These are phyloP conservation scores for Kwoniella sp. DNA, from an alignment of 768 basidiomycete species.

Conservation along the genomic window DNA sequence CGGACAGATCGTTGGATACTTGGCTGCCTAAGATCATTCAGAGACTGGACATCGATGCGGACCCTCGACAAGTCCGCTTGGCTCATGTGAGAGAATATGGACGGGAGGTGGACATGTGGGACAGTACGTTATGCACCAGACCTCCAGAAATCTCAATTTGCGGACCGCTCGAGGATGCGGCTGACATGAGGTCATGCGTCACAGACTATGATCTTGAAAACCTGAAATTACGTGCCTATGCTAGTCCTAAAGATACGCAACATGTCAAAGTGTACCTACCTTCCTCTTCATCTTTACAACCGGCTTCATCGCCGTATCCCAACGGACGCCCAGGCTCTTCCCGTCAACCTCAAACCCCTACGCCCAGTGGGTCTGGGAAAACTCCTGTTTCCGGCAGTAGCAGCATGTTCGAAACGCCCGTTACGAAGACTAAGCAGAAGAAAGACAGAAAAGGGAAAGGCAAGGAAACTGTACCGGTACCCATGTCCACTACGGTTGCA, in stretches of 20 bases:
- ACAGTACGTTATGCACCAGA: conserved; percentile 24
- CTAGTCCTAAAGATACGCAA: background rate
- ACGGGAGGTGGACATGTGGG: conserved; percentile 32
- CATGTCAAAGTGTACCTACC: conserved; percentile 21
- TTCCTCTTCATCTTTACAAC: background rate
- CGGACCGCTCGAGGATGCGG: background rate
- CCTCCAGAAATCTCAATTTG: background rate
- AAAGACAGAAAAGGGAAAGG: conserved; percentile 20
- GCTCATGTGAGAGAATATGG: conserved; percentile 32
- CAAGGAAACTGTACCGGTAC: background rate
- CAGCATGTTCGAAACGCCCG: conserved; percentile 8
- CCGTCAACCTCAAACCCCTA: conserved; percentile 8
- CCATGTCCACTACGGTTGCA: no score
- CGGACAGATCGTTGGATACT: background rate
- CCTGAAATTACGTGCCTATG: conserved; percentile 18
- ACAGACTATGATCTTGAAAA: conserved; percentile 23
- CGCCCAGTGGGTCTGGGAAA: background rate
- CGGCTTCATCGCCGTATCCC: background rate
- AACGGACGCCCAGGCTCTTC: background rate
- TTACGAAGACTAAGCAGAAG: background rate
- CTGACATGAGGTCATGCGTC: background rate
- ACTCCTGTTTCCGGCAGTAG: background rate
- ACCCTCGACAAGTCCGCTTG: conserved; percentile 20
- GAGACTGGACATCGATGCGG: conserved; percentile 7
- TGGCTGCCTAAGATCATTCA: conserved; percentile 2